Conservation (phyloP, 1,284 basidiomycete genomes). For the Pseudozyma thailandica region DNA sequence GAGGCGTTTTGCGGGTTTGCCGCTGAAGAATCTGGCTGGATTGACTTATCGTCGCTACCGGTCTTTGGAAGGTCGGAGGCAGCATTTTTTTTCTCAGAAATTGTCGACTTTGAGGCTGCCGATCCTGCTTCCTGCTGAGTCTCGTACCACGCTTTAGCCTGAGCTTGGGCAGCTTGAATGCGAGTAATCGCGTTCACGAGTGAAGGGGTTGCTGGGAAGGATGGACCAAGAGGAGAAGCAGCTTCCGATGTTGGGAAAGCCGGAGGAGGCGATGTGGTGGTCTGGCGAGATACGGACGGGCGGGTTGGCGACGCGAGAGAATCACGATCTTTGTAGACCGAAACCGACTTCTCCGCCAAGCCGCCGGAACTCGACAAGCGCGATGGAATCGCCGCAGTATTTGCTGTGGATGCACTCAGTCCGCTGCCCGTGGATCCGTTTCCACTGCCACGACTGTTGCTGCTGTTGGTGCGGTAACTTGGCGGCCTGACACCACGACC, state of each 20-base stretch:
- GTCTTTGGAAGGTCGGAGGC: background rate
- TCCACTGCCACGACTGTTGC: slow-evolving; percentile 16
- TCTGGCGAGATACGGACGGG: slow-evolving; percentile 13
- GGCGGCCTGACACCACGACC: slow-evolving; percentile 30
- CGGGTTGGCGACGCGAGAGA: slow-evolving; percentile 21
- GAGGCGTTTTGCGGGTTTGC: background rate
- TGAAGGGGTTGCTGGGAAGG: slow-evolving; percentile 55
- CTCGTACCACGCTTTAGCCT: slow-evolving; percentile 49
- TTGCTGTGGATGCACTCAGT: slow-evolving; percentile 21
- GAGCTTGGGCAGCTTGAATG: slow-evolving; percentile 59
- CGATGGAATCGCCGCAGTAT: background rate
- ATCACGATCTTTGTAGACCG: slow-evolving; percentile 19
- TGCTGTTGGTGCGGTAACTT: slow-evolving; percentile 46
- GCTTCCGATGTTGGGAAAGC: slow-evolving; percentile 13
- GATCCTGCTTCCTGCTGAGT: slow-evolving; percentile 14
- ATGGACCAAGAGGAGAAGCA: slow-evolving; percentile 8
- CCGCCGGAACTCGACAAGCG: background rate
- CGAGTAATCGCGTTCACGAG: slow-evolving; percentile 60
- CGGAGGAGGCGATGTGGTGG: slow-evolving; percentile 32
- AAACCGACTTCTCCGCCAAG: slow-evolving; percentile 24
- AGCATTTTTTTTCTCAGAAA: background rate
- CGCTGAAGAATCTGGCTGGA: slow-evolving; percentile 1
- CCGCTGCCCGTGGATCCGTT: slow-evolving; percentile 14
- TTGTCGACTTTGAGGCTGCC: background rate
- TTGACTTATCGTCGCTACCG: background rate